Evolutionary conservation across 2,329 filamentous ascomycete species (phyloP).

Genomic region (Beauveria medogensis): DNA sequence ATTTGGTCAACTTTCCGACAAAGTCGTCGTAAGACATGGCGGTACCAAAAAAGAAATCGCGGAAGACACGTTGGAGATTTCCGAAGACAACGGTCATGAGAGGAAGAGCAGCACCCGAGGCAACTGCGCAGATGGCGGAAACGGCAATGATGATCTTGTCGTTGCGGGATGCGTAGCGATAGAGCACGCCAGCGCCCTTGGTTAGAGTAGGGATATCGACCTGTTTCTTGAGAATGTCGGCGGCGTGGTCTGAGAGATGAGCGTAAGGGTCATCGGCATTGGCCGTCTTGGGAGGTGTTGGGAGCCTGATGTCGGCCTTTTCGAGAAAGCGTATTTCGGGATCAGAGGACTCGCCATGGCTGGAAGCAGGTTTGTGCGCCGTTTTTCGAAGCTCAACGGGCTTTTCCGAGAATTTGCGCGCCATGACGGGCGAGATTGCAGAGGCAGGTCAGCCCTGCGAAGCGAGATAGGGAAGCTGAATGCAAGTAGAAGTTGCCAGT

Average conservation of each 20-base stretch:
- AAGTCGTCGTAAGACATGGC: slow-evolving; percentile 46
- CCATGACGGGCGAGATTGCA: slow-evolving; percentile 14
- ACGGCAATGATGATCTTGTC: slow-evolving; percentile 58
- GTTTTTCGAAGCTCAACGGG: slow-evolving; percentile 6
- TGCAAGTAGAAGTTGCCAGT: background rate
- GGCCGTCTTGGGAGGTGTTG: slow-evolving; percentile 22
- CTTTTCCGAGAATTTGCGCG: background rate
- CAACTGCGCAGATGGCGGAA: slow-evolving; percentile 57
- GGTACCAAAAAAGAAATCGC: slow-evolving; percentile 47
- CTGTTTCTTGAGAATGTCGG: slow-evolving; percentile 59
- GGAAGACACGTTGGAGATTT: slow-evolving; percentile 64
- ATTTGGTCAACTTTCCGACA: slow-evolving; percentile 46
- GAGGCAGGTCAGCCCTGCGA: slow-evolving; percentile 3
- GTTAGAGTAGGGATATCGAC: slow-evolving; percentile 56
- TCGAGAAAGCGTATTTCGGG: slow-evolving; percentile 22
- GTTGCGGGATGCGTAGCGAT: slow-evolving; percentile 59
- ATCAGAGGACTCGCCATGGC: slow-evolving; percentile 27
- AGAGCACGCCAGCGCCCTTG: slow-evolving; percentile 57
- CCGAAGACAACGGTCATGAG: slow-evolving; percentile 80
- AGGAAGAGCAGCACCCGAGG: slow-evolving; percentile 65
- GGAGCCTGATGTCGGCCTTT: slow-evolving; percentile 38
- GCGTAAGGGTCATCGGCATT: slow-evolving; percentile 46
- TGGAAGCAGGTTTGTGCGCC: slow-evolving; percentile 24
- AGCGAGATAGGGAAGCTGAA: background rate
- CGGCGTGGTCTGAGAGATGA: slow-evolving; percentile 59